phyloP scores from a whole-genome alignment of 805 yeast genomes.

The Candida sakaeoensis region DNA sequence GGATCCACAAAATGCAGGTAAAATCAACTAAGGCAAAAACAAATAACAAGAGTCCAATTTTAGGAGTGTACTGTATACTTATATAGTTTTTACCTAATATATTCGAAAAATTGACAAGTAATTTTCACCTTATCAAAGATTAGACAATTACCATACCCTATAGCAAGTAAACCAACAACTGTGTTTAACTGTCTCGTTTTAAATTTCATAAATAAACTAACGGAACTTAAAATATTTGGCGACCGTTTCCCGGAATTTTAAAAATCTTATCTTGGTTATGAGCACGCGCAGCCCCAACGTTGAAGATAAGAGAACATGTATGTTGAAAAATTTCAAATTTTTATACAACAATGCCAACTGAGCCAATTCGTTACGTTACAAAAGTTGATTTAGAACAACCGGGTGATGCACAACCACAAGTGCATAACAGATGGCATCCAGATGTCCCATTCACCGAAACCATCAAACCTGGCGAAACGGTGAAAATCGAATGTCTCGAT shows the following conservation, averaged over 20 bases:
- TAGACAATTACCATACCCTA: no score
- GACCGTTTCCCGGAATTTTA: not conserved
- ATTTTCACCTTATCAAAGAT: no score
- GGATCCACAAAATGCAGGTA: no score
- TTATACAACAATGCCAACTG: slow-evolving; percentile 10
- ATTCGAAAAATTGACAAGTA: no score
- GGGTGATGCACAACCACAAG: slow-evolving; percentile 43
- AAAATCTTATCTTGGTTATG: slow-evolving; percentile 1
- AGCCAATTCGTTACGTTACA: slow-evolving; percentile 33
- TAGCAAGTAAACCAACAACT: no score
- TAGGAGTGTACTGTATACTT: no score
- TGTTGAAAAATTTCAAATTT: not conserved
- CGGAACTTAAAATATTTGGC: no score
- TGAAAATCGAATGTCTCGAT: slow-evolving; percentile 48
- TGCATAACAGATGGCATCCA: slow-evolving; percentile 55
- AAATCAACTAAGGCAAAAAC: no score
- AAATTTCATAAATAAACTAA: no score
- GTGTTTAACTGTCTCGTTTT: no score
- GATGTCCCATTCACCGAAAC: slow-evolving; percentile 41
- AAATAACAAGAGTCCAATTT: no score
- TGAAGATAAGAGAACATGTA: not conserved
- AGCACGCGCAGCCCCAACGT: not conserved
- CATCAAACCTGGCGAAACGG: slow-evolving; percentile 40
- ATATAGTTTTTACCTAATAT: no score
- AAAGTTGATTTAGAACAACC: slow-evolving; percentile 41